phyloP scores from a whole-genome alignment of 2,329 filamentous ascomycete genomes.

The Talaromyces sp. region DNA sequence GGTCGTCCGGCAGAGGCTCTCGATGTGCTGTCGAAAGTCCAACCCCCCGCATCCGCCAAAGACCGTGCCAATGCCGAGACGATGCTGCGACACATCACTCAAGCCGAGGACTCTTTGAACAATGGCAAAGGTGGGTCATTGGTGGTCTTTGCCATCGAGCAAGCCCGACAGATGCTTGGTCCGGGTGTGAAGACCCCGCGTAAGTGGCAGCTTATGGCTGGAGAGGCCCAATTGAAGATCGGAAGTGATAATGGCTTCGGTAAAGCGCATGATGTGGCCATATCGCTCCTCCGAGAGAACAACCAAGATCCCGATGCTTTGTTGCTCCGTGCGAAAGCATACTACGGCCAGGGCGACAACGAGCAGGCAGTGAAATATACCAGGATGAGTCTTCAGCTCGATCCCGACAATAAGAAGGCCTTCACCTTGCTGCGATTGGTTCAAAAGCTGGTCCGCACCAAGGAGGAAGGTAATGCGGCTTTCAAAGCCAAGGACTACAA shows the following conservation, averaged over 20 bases:
- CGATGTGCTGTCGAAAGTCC: constrained; percentile 74
- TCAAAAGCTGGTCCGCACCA: constrained; percentile 87
- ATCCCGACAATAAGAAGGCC: constrained; percentile 86
- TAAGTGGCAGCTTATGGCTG: constrained; percentile 91
- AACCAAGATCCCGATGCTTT: constrained; percentile 90
- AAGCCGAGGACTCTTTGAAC: constrained; percentile 73
- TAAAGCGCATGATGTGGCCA: constrained; percentile 89
- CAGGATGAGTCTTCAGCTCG: constrained; percentile 80
- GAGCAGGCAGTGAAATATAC: constrained; percentile 92
- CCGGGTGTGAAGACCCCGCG: constrained; percentile 73
- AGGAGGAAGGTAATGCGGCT: constrained; percentile 84
- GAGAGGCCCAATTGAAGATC: constrained; percentile 90
- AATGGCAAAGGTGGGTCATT: constrained; percentile 80
- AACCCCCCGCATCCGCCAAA: constrained; percentile 75
- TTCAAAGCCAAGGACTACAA: constrained; percentile 84
- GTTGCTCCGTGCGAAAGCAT: constrained; percentile 78
- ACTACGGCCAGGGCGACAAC: constrained; percentile 91
- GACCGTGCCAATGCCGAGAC: constrained; percentile 78
- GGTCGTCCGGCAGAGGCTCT: constrained; percentile 85
- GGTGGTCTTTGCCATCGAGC: constrained; percentile 86
- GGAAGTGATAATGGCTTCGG: constrained; percentile 82
- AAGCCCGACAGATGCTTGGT: constrained; percentile 79
- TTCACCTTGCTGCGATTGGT: constrained; percentile 86
- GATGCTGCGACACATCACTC: constrained; percentile 78
- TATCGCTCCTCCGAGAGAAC: constrained; percentile 79